Conservation (phyloP, 2,329 filamentous ascomycete genomes). For the Aureobasidium melanogenum region DNA sequence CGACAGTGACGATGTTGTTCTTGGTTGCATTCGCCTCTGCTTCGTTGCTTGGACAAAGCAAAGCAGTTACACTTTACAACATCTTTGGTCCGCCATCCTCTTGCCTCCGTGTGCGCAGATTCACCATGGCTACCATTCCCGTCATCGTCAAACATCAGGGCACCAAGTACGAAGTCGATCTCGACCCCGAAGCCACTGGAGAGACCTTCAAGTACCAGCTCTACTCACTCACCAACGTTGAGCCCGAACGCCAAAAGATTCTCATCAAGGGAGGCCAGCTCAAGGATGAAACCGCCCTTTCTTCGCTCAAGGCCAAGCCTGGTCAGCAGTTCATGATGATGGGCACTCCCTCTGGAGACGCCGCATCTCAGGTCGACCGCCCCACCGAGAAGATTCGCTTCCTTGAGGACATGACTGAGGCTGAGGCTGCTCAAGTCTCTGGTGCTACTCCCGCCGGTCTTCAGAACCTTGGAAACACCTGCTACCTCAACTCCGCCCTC, state of each 20-base stretch:
- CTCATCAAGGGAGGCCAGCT: slow-evolving; percentile 88
- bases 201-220: slow-evolving; percentile 94
- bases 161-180: slow-evolving; percentile 89
- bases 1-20: background rate
- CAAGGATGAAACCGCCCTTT: slow-evolving; percentile 87
- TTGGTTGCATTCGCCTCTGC: background rate
- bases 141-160: slow-evolving; percentile 92
- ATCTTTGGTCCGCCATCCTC: background rate
- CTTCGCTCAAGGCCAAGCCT: slow-evolving; percentile 73
- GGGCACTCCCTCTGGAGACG: slow-evolving; percentile 69
- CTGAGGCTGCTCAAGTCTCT: slow-evolving; percentile 72
- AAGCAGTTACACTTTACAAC: background rate
- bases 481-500: slow-evolving; percentile 96
- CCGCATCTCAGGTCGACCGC: slow-evolving; percentile 50
- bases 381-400: slow-evolving; percentile 81
- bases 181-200: slow-evolving; percentile 75
- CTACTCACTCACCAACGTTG: slow-evolving; percentile 89
- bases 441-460: slow-evolving; percentile 83
- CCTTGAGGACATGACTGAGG: slow-evolving; percentile 94
- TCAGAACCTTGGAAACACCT: slow-evolving; percentile 92
- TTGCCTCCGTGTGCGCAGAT: background rate
- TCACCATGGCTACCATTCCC: slow-evolving; percentile 29
- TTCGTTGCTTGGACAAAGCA: background rate
- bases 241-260: slow-evolving; percentile 93
- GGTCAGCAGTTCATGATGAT: slow-evolving; percentile 93